Percentiles rank a stretch among this genome's conserved stretches.
phyloP scores from a whole-genome alignment of 768 basidiomycete genomes.

The Chiua virens region DNA sequence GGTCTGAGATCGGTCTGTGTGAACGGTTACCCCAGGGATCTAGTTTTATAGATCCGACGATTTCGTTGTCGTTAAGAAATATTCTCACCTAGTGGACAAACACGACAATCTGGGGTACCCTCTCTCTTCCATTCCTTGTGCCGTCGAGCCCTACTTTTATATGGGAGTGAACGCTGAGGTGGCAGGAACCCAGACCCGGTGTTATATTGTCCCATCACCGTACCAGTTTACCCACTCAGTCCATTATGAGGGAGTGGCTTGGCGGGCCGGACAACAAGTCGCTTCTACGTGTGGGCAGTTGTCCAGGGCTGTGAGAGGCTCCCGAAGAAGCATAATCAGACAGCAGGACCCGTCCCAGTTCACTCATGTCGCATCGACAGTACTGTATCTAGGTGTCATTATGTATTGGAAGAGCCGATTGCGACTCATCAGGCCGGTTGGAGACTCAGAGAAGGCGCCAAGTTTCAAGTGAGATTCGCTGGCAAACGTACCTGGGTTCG shows the following conservation, averaged over 20 bases:
- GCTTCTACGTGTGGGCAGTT: conserved; percentile 17
- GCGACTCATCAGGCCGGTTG: no score
- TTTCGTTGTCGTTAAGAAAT: conserved; percentile 1
- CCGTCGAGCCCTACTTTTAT: conserved; percentile 2
- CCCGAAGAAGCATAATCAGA: not conserved
- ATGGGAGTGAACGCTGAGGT: not conserved
- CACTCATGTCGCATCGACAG: not conserved
- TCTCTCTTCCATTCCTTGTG: conserved; percentile 19
- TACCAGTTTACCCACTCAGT: conserved; percentile 15
- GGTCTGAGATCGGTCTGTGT: conserved; percentile 7
- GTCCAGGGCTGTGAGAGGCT: conserved; percentile 4
- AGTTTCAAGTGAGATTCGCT: conserved; percentile 20
- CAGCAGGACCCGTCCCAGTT: conserved; percentile 1
- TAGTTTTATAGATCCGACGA: conserved; percentile 19
- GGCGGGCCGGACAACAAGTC: conserved; percentile 15
- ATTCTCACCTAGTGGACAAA: not conserved
- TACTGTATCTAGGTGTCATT: not conserved
- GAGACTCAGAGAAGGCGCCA: no score
- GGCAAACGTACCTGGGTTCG: conserved; percentile 21
- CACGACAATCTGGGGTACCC: conserved; percentile 19
- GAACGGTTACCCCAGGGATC: conserved; percentile 12
- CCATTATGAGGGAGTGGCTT: conserved; percentile 20
- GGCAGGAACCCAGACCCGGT: conserved; percentile 1
- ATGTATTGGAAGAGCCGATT: conserved; percentile 12
- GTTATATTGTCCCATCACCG: not conserved